Conservation (phyloP, 495 filamentous ascomycete species). For the Tricharina praecox region DNA sequence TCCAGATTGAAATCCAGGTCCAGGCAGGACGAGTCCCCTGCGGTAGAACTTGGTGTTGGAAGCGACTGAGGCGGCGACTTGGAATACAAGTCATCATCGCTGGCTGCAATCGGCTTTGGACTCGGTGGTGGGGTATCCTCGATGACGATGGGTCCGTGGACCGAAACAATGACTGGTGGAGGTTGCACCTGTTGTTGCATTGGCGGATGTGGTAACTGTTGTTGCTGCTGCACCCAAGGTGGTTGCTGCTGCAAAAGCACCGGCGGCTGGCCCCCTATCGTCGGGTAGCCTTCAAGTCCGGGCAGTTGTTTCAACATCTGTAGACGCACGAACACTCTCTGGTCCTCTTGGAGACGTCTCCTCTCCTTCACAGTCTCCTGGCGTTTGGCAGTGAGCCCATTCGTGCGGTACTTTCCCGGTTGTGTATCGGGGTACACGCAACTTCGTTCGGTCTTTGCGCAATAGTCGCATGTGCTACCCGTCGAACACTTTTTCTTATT, state of each 20-base stretch:
- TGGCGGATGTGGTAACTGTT: not conserved
- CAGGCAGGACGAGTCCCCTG: too few species aligned
- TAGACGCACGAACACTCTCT: too few species aligned
- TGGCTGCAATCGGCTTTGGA: too few species aligned
- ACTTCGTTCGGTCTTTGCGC: slow-evolving; percentile 5
- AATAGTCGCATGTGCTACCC: slow-evolving; percentile 13
- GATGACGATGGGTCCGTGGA: too few species aligned
- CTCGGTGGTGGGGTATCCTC: too few species aligned
- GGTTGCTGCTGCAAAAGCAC: not conserved
- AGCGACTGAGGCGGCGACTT: too few species aligned
- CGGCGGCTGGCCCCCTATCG: not conserved
- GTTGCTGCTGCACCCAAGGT: not conserved
- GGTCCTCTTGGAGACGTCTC: not conserved
- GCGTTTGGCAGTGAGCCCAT: slow-evolving; percentile 9
- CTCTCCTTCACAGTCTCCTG: not conserved
- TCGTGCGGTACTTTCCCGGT: slow-evolving; percentile 12
- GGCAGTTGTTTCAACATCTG: too few species aligned
- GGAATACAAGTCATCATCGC: too few species aligned
- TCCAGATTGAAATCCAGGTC: too few species aligned
- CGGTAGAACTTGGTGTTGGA: too few species aligned
- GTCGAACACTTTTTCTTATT: slow-evolving; percentile 22
- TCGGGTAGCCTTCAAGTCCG: not conserved
- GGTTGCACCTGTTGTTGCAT: too few species aligned
- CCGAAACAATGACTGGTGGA: too few species aligned
- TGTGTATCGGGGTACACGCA: slow-evolving; percentile 18